Conservation (phyloP, 2,329 filamentous ascomycete species). For the Orbilia oligospora region DNA sequence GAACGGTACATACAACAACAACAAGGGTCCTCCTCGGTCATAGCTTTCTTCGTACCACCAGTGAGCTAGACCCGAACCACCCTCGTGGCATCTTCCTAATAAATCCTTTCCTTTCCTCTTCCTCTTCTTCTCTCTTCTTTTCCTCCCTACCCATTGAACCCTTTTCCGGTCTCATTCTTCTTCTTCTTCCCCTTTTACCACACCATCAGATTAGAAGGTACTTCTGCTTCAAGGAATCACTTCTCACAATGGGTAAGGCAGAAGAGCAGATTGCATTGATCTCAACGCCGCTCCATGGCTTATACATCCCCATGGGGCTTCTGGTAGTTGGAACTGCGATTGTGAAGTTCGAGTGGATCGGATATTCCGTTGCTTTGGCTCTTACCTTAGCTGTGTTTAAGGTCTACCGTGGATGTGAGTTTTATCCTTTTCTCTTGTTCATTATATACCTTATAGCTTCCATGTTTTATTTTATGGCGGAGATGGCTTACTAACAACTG, state of each 20-base stretch:
- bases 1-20: not conserved
- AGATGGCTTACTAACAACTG: slow-evolving; percentile 13
- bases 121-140: slow-evolving; percentile 9
- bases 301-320: slow-evolving; percentile 86
- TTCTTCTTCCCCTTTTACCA: not conserved
- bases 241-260: slow-evolving; percentile 40
- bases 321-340: slow-evolving; percentile 82
- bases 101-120: slow-evolving; percentile 5
- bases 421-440: not conserved
- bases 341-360: slow-evolving; percentile 82
- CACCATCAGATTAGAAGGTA: not conserved
- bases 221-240: not conserved
- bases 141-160: slow-evolving; percentile 9
- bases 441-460: too few relatives aligned
- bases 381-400: slow-evolving; percentile 79
- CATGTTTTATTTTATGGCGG: slow-evolving; percentile 12
- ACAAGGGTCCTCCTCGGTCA: not conserved
- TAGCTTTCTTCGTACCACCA: not conserved
- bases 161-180: not conserved
- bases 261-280: slow-evolving; percentile 58
- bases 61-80: not conserved
- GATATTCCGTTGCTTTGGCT: slow-evolving; percentile 78
- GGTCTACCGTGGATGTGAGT: slow-evolving; percentile 79
- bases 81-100: slow-evolving; percentile 26
- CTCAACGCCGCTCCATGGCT: slow-evolving; percentile 71